Conservation (phyloP, 192 early-diverging fungal species). For the Coemansia sp. region DNA sequence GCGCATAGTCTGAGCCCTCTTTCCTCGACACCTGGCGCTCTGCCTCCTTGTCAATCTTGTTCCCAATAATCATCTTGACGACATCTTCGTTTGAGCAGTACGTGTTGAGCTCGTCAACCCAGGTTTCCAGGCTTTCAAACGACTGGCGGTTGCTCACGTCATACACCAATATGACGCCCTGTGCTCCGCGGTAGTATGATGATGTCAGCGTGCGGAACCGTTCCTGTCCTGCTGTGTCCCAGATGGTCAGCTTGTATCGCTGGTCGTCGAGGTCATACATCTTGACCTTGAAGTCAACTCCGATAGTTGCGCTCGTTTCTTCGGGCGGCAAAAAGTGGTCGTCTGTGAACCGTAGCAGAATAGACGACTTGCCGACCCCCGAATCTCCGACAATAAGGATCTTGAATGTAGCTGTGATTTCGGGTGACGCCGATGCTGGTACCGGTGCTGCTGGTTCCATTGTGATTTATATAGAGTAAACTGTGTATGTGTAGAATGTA, state of each 20-base stretch:
- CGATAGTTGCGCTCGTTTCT: constrained; percentile 87
- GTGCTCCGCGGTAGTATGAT: constrained; percentile 95
- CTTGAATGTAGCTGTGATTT: constrained; percentile 85
- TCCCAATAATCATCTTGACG: constrained; percentile 97
- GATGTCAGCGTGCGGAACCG: constrained; percentile 96
- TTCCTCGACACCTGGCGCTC: constrained; percentile 66
- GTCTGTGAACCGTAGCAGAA: constrained; percentile 92
- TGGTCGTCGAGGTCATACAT: constrained; percentile 78
- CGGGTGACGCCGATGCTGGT: constrained; percentile 24
- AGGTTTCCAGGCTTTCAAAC: constrained; percentile 89
- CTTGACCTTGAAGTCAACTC: constrained; percentile 98
- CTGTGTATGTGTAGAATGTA: neutral
- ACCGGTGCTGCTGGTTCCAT: neutral
- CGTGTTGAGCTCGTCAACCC: constrained; percentile 94
- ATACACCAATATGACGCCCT: constrained; percentile 98
- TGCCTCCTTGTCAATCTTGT: constrained; percentile 93
- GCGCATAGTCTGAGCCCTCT: constrained; percentile 91
- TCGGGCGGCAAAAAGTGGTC: constrained; percentile 91
- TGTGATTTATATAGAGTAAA: neutral
- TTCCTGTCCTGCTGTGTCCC: constrained; percentile 99
- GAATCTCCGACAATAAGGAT: constrained; percentile 93
- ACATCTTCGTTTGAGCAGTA: constrained; percentile 85
- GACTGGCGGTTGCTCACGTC: constrained; percentile 93
- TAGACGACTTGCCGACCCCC: constrained; percentile 91
- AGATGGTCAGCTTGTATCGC: constrained; percentile 93